Evolutionary conservation across 179 eudicot genomes (phyloP).

Genomic region (Patellifolia procumbens): DNA sequence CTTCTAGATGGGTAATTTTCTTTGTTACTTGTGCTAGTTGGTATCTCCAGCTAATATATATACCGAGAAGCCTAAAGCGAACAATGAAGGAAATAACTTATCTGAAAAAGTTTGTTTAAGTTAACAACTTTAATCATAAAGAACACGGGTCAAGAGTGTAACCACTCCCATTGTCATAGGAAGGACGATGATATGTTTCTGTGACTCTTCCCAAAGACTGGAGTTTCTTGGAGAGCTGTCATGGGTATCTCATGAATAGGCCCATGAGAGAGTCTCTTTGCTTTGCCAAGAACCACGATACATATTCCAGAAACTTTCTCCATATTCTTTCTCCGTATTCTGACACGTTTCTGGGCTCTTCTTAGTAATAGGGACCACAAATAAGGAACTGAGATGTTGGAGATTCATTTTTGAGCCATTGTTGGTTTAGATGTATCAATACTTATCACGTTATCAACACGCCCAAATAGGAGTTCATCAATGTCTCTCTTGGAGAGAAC

Average conservation of each 20-base stretch:
- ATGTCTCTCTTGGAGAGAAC: too few species aligned
- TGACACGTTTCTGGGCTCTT: not conserved
- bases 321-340: too few species aligned
- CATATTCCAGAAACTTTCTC: not conserved
- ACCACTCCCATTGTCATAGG: not conserved
- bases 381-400: too few species aligned
- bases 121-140: not conserved
- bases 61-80: not conserved
- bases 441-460: too few species aligned
- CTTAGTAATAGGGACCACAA: not conserved
- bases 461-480: too few species aligned
- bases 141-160: not conserved
- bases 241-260: not conserved
- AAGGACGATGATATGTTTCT: not conserved
- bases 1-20: too few species aligned
- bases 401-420: too few species aligned
- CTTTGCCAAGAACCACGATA: not conserved
- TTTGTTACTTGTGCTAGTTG: too few species aligned
- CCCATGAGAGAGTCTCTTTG: not conserved
- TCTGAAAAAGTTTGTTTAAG: not conserved
- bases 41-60: not conserved
- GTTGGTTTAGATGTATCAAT: too few species aligned
- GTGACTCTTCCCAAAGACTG: not conserved
- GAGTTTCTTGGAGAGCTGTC: too few species aligned
- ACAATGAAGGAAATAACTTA: not conserved